A percentile compares a stretch with the other conserved stretches of the same genome.
These are phyloP conservation scores for Penicillium manginii DNA, from an alignment of 495 filamentous ascomycete species.

Conservation along the genomic window DNA sequence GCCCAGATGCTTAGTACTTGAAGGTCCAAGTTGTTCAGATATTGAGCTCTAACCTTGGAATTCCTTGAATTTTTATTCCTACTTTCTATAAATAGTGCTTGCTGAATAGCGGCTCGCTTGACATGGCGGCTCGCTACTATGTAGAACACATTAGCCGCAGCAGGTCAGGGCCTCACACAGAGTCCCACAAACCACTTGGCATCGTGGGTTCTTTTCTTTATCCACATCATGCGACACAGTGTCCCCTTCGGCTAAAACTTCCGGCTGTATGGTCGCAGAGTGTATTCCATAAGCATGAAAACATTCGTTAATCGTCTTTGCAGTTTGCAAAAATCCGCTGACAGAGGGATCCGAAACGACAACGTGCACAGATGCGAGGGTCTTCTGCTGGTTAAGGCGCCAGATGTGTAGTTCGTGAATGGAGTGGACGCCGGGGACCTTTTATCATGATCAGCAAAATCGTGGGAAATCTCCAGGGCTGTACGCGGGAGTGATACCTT, in stretches of 20 bases:
- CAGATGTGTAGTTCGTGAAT: slow-evolving; percentile 59
- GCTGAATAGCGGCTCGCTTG: too few relatives aligned
- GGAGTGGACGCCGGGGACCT: slow-evolving; percentile 49
- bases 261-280: slow-evolving; percentile 55
- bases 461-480: not conserved
- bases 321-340: slow-evolving; percentile 40
- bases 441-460: not conserved
- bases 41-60: too few relatives aligned
- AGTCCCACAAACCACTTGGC: slow-evolving; percentile 38
- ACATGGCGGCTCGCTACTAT: too few relatives aligned
- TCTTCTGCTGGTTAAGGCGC: slow-evolving; percentile 54
- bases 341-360: slow-evolving; percentile 43
- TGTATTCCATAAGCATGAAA: slow-evolving; percentile 58
- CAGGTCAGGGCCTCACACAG: slow-evolving; percentile 39
- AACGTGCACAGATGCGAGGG: slow-evolving; percentile 54
- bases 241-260: slow-evolving; percentile 23
- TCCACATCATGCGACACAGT: slow-evolving; percentile 5
- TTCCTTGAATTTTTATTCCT: too few relatives aligned
- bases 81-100: too few relatives aligned
- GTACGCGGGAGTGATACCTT: slow-evolving; percentile 26
- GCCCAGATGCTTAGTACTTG: too few relatives aligned
- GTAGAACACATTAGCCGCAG: too few relatives aligned
- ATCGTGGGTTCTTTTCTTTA: slow-evolving; percentile 24
- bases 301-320: slow-evolving; percentile 49
- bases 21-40: too few relatives aligned